phyloP scores from a whole-genome alignment of 768 basidiomycete genomes.

The Porpolomopsis calyptriformis region DNA sequence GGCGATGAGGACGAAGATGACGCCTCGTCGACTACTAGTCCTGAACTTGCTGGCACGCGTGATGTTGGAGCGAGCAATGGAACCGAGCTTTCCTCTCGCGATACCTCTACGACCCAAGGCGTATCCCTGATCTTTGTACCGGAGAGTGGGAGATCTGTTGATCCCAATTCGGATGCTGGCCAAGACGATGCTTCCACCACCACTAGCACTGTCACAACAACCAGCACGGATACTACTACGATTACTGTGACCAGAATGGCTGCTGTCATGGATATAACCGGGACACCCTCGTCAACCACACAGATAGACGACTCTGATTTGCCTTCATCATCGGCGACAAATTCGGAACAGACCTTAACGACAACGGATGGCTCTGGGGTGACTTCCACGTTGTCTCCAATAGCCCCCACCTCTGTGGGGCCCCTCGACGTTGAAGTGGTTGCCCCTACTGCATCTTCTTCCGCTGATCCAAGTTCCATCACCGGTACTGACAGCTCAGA shows the following conservation, averaged over 20 bases:
- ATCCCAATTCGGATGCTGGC: conserved; percentile 9
- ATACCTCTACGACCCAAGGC: conserved; percentile 23
- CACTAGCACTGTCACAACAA: conserved; percentile 20
- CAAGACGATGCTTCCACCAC: conserved; percentile 11
- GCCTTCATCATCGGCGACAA: background rate
- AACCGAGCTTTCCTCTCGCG: conserved; percentile 8
- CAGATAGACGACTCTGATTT: conserved; percentile 6
- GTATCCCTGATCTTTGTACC: conserved; percentile 48
- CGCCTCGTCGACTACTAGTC: background rate
- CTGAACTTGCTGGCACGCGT: background rate
- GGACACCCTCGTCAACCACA: conserved; percentile 15
- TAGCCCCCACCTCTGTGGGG: conserved; percentile 6
- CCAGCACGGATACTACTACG: conserved; percentile 7
- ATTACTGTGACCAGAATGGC: conserved; percentile 10
- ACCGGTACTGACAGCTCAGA: background rate
- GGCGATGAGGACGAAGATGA: background rate
- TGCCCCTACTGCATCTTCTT: background rate
- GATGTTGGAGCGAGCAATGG: too few species aligned
- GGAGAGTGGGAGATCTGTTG: conserved; percentile 13
- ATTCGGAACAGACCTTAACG: background rate
- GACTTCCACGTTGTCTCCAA: background rate
- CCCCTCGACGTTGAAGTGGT: conserved; percentile 16
- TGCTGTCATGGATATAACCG: conserved; percentile 13
- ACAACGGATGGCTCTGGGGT: conserved; percentile 1
- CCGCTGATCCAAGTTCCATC: conserved; percentile 4